Percentiles rank a stretch among this genome's conserved stretches.
Conservation (phyloP, 306 rosid species). For the Aeschynomene evenia region DNA sequence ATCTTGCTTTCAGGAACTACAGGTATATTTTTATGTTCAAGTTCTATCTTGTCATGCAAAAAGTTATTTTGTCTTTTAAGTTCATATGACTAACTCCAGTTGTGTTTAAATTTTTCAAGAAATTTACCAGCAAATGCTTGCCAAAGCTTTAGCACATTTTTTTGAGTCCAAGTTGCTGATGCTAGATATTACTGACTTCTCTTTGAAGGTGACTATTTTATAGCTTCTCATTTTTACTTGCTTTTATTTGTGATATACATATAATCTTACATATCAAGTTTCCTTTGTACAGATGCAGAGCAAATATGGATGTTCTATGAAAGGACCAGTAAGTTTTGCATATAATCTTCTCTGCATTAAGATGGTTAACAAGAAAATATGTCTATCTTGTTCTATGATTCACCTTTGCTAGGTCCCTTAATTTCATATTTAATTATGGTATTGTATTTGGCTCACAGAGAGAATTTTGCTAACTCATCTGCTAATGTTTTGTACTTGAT, state of each 20-base stretch:
- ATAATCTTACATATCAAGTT: constrained; percentile 28
- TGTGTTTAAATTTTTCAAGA: constrained; percentile 39
- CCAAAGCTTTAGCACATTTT: constrained; percentile 60
- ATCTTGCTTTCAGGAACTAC: constrained; percentile 78
- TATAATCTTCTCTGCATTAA: neutral
- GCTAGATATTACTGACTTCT: constrained; percentile 65
- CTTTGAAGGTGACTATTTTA: constrained; percentile 54
- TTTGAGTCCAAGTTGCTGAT: constrained; percentile 70
- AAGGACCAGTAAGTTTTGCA: constrained; percentile 58
- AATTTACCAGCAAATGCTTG: constrained; percentile 69
- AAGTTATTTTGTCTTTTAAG: neutral
- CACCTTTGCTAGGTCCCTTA: neutral
- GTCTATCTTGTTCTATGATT: constrained; percentile 19
- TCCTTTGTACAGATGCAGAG: constrained; percentile 69
- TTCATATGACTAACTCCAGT: neutral
- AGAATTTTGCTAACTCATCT: constrained; percentile 33
- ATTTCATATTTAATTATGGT: neutral
- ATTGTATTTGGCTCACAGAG: constrained; percentile 7
- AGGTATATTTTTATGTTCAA: constrained; percentile 43
- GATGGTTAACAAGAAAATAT: too few species aligned
- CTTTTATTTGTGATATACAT: constrained; percentile 11
- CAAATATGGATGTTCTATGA: constrained; percentile 71
- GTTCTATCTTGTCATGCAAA: neutral
- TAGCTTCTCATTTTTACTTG: neutral
- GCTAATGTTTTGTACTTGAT: constrained; percentile 25